These are phyloP conservation scores for Choiromyces venosus DNA, from an alignment of 495 filamentous ascomycete genomes.

Conservation along the genomic window DNA sequence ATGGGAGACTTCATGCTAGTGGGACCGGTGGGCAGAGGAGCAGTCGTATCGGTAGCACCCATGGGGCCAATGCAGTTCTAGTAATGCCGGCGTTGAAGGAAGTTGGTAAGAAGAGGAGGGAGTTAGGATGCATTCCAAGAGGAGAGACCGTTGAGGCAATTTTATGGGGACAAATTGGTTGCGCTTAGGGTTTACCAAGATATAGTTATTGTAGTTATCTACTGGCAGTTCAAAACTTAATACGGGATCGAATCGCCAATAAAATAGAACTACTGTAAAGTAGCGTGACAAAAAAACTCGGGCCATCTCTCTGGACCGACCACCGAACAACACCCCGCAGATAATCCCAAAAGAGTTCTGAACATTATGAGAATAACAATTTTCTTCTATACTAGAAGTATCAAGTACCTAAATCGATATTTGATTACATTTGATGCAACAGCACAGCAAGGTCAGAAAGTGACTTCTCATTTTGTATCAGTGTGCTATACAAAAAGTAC, in stretches of 20 bases:
- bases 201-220: neutral
- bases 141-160: constrained; percentile 37
- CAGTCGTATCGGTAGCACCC: constrained; percentile 79
- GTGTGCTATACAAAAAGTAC: too few relatives aligned
- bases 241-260: neutral
- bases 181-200: neutral
- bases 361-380: too few relatives aligned
- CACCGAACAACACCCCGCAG: too few relatives aligned
- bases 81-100: constrained; percentile 60
- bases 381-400: too few relatives aligned
- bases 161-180: constrained; percentile 34
- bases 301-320: too few relatives aligned
- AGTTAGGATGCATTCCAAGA: constrained; percentile 42
- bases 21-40: constrained; percentile 90
- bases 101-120: constrained; percentile 50
- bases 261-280: too few relatives aligned
- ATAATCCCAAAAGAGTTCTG: too few relatives aligned
- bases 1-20: constrained; percentile 64
- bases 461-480: too few relatives aligned
- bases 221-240: neutral
- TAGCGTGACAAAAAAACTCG: too few relatives aligned
- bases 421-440: too few relatives aligned
- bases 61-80: constrained; percentile 78
- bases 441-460: too few relatives aligned
- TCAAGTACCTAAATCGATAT: too few relatives aligned